Conservation (phyloP, 2,329 filamentous ascomycete species). For the Talaromyces islandicus region DNA sequence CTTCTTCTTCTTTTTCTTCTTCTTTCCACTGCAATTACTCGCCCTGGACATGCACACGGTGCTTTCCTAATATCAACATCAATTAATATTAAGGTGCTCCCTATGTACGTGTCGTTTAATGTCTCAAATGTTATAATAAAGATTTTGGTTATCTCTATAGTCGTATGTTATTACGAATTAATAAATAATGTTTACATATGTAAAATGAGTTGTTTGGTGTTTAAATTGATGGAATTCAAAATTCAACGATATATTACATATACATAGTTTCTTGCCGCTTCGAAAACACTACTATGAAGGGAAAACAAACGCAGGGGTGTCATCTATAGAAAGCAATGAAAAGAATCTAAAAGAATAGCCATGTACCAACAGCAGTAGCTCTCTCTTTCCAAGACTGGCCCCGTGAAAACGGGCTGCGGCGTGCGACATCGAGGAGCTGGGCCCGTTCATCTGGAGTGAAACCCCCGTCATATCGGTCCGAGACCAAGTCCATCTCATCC, state of each 20-base stretch:
- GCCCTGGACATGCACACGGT: no score
- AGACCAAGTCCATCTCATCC: slow-evolving; percentile 47
- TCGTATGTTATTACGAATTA: no score
- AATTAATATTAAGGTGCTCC: no score
- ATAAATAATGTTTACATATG: no score
- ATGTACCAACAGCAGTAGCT: slow-evolving; percentile 29
- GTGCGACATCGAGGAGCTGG: slow-evolving; percentile 3
- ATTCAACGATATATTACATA: not conserved
- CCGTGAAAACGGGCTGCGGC: slow-evolving; percentile 10
- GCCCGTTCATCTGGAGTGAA: slow-evolving; percentile 7
- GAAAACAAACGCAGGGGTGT: not conserved
- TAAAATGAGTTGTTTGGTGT: no score
- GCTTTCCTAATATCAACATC: no score
- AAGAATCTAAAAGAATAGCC: slow-evolving; percentile 29
- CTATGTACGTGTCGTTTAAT: no score
- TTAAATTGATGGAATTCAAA: no score
- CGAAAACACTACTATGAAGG: not conserved
- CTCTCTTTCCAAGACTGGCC: slow-evolving; percentile 17
- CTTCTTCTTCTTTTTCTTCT: no score
- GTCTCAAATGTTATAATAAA: no score
- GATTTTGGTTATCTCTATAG: no score
- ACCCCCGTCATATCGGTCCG: slow-evolving; percentile 32
- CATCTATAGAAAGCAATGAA: not conserved
- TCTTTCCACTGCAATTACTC: no score
- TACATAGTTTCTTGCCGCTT: not conserved